phyloP scores from a whole-genome alignment of 1,284 basidiomycete species.

The Ceratobasidium sp. region DNA sequence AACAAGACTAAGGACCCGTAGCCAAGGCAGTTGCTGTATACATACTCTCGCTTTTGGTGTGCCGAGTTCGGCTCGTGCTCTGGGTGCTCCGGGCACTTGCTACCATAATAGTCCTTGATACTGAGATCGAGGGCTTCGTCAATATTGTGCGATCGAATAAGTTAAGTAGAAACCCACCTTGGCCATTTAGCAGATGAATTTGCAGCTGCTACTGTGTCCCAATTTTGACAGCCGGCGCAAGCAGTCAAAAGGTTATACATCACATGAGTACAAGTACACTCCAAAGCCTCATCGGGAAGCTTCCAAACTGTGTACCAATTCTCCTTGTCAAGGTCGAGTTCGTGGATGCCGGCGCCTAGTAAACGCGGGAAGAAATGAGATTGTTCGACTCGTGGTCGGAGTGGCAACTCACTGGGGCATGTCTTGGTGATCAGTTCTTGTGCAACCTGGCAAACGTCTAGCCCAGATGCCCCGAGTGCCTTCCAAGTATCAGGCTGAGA shows the following conservation, averaged over 20 bases:
- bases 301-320: slow-evolving; percentile 13
- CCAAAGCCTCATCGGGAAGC: background rate
- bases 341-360: background rate
- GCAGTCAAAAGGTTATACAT: slow-evolving; percentile 20
- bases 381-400: background rate
- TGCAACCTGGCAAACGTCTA: slow-evolving; percentile 6
- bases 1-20: background rate
- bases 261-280: slow-evolving; percentile 1
- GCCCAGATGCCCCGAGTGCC: background rate
- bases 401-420: background rate
- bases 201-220: background rate
- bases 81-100: too few species aligned
- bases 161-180: background rate
- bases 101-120: background rate
- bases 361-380: background rate
- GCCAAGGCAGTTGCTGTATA: background rate
- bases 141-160: background rate
- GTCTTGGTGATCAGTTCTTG: background rate
- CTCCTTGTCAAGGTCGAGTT: too few species aligned
- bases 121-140: background rate
- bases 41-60: background rate
- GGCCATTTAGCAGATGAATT: background rate
- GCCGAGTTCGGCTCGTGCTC: too few species aligned
- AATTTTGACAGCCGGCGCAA: slow-evolving; percentile 28
- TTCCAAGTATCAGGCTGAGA: background rate